A percentile compares a stretch with the other conserved stretches of the same genome.
phyloP scores from a whole-genome alignment of 208 protist genomes.

The Crithidia fasciculata region DNA sequence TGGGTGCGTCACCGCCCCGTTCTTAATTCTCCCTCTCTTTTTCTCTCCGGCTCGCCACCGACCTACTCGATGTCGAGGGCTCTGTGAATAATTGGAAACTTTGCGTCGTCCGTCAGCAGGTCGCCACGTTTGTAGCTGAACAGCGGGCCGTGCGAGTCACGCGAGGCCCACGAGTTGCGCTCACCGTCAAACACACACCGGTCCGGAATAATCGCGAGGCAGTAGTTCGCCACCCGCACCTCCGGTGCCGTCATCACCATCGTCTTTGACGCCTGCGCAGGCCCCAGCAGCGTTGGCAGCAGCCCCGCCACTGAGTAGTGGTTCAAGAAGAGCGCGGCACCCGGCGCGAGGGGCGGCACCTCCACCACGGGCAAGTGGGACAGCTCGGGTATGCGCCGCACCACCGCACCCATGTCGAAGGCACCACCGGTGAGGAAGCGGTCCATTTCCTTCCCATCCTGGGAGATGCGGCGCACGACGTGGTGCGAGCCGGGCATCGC shows the following conservation, averaged over 20 bases:
- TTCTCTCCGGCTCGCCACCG: neutral
- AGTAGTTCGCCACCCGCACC: constrained; percentile 52
- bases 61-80: constrained; percentile 81
- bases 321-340: constrained; percentile 65
- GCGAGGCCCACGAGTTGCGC: constrained; percentile 69
- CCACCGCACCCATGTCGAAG: constrained; percentile 71
- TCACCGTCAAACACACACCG: constrained; percentile 77
- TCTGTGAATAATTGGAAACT: constrained; percentile 77
- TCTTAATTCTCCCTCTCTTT: neutral
- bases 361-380: constrained; percentile 40
- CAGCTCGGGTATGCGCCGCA: constrained; percentile 59
- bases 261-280: neutral
- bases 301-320: constrained; percentile 54
- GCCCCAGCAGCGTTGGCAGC: constrained; percentile 53
- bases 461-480: constrained; percentile 54
- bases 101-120: constrained; percentile 55
- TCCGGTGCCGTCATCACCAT: constrained; percentile 23
- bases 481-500: constrained; percentile 80
- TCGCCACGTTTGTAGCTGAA: constrained; percentile 68
- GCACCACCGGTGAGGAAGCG: constrained; percentile 53
- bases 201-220: constrained; percentile 70
- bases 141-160: constrained; percentile 76
- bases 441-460: constrained; percentile 64
- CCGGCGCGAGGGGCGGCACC: constrained; percentile 57
- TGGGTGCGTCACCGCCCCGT: too few relatives aligned